These are phyloP conservation scores for Gamarada debralockiae DNA, from an alignment of 495 filamentous ascomycete genomes.

Conservation along the genomic window DNA sequence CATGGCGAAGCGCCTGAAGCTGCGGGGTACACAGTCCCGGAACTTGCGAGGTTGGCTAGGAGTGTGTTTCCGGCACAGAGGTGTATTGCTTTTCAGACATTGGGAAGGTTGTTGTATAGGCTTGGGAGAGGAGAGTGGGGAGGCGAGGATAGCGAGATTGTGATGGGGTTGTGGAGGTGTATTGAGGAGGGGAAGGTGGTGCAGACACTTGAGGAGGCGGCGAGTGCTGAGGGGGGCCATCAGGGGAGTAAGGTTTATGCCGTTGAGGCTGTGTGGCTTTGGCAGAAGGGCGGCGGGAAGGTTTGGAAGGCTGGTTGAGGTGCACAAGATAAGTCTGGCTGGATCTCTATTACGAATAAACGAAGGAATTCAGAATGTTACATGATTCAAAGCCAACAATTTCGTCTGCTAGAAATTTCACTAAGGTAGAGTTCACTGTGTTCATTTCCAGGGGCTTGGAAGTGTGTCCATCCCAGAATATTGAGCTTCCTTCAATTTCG, in stretches of 20 bases:
- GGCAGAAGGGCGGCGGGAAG: slow-evolving; percentile 72
- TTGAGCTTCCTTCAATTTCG: too few relatives aligned
- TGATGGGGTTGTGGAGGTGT: slow-evolving; percentile 65
- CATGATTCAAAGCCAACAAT: too few relatives aligned
- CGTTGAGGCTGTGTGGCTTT: slow-evolving; percentile 87
- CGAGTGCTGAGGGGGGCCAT: slow-evolving; percentile 45
- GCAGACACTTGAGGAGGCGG: slow-evolving; percentile 66
- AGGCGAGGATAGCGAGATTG: slow-evolving; percentile 48
- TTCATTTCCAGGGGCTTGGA: too few relatives aligned
- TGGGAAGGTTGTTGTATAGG: slow-evolving; percentile 81
- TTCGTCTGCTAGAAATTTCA: too few relatives aligned
- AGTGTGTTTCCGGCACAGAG: slow-evolving; percentile 80
- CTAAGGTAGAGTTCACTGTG: too few relatives aligned
- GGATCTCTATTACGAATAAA: too few relatives aligned
- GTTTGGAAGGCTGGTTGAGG: slow-evolving; percentile 26
- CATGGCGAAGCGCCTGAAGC: slow-evolving; percentile 91
- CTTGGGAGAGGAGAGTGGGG: slow-evolving; percentile 81
- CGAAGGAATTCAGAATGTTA: too few relatives aligned
- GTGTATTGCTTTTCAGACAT: slow-evolving; percentile 86
- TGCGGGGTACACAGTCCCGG: slow-evolving; percentile 89
- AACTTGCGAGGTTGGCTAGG: slow-evolving; percentile 78
- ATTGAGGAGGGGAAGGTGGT: slow-evolving; percentile 76
- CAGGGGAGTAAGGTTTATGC: slow-evolving; percentile 72
- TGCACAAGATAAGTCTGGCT: too few relatives aligned
- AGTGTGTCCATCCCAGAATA: too few relatives aligned